phyloP scores from a whole-genome alignment of 805 yeast species.

The Hanseniaspora taiwanica region DNA sequence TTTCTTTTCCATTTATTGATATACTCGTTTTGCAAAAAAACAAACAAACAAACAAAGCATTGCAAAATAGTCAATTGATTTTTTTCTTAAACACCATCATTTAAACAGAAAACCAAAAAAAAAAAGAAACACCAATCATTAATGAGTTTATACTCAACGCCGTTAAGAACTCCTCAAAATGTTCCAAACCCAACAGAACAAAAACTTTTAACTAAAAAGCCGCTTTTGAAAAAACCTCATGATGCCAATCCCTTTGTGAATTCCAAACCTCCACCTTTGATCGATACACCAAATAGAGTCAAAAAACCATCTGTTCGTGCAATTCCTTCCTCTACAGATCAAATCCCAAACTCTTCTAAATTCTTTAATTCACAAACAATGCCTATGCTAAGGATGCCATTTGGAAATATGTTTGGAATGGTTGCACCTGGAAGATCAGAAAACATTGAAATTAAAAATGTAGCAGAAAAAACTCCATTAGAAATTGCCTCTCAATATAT shows the following conservation, averaged over 20 bases:
- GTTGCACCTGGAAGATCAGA: background rate
- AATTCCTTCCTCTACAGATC: background rate
- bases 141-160: background rate
- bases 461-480: constrained; percentile 23
- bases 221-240: background rate
- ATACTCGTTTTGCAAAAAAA: too few species aligned
- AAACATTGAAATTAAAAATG: constrained; percentile 16
- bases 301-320: background rate
- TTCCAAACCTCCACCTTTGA: background rate
- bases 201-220: background rate
- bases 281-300: background rate
- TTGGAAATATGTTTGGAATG: background rate
- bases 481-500: constrained; percentile 54
- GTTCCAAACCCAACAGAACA: too few species aligned
- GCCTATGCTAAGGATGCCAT: background rate
- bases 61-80: too few species aligned
- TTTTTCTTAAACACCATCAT: too few species aligned
- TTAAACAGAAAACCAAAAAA: background rate
- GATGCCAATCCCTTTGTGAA: background rate
- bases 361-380: background rate
- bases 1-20: too few species aligned
- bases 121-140: background rate
- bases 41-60: too few species aligned
- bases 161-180: background rate
- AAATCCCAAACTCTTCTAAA: background rate